Percentiles rank a stretch among this genome's conserved stretches.
phyloP scores from a whole-genome alignment of 345 rosid genomes.

The Brassica nigra region DNA sequence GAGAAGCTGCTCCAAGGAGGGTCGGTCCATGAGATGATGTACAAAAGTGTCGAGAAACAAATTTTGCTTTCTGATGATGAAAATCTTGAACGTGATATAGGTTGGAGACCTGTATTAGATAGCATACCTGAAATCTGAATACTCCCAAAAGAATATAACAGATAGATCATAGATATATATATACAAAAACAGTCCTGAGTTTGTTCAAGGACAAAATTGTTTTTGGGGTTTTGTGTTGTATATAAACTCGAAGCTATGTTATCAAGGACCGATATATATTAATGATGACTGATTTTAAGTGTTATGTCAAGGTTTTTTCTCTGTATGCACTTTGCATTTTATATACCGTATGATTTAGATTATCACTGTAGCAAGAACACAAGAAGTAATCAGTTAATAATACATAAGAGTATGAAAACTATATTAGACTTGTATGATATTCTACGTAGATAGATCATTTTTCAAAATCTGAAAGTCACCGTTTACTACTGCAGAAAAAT shows the following conservation, averaged over 20 bases:
- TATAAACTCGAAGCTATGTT: slow-evolving; percentile 18
- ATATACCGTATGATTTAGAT: neutral
- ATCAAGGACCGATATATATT: neutral
- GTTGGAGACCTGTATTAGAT: slow-evolving; percentile 64
- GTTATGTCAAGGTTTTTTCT: neutral
- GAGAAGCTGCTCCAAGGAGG: slow-evolving; percentile 64
- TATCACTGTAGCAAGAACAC: slow-evolving; percentile 10
- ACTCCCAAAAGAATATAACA: slow-evolving; percentile 4
- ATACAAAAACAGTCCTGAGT: slow-evolving; percentile 19
- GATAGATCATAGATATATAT: neutral
- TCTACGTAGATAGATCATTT: neutral
- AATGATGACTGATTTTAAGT: neutral
- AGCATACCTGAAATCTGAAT: slow-evolving; percentile 66
- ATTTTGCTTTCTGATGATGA: slow-evolving; percentile 1
- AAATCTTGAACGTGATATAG: slow-evolving; percentile 29
- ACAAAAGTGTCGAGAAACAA: slow-evolving; percentile 50
- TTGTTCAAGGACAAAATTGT: slow-evolving; percentile 11
- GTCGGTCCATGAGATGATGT: slow-evolving; percentile 52
- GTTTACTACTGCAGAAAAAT: neutral
- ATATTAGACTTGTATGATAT: neutral
- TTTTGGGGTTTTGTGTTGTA: slow-evolving; percentile 20
- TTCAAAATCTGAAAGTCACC: neutral
- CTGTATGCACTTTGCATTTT: neutral
- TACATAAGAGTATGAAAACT: neutral
- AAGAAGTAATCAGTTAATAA: neutral